Conservation (phyloP, 495 filamentous ascomycete species). For the Cercophora sp. region DNA sequence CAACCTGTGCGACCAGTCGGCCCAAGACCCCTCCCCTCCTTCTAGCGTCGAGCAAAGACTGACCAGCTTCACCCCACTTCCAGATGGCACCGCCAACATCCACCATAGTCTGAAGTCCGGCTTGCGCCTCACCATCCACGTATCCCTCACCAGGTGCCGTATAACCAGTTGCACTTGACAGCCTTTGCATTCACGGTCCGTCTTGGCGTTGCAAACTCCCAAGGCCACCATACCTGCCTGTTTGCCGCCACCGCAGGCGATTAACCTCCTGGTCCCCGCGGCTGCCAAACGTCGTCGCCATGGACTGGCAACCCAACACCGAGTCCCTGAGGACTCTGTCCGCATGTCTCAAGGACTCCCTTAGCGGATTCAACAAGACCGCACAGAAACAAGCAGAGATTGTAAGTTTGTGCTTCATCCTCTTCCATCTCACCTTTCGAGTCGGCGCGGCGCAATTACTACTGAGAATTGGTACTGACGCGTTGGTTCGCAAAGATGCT, state of each 20-base stretch:
- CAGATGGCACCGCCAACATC: slow-evolving; percentile 10
- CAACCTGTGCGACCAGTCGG: slow-evolving; percentile 13
- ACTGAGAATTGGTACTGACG: slow-evolving; percentile 29
- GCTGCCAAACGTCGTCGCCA: slow-evolving; percentile 33
- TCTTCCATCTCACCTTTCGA: slow-evolving; percentile 4
- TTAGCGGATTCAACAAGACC: slow-evolving; percentile 72
- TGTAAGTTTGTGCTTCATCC: slow-evolving; percentile 38
- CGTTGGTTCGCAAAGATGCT: slow-evolving; percentile 66
- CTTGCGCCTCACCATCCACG: not conserved
- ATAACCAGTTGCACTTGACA: no score
- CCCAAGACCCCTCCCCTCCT: not conserved
- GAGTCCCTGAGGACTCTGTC: slow-evolving; percentile 85
- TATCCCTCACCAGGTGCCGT: no score
- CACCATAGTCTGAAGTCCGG: slow-evolving; percentile 7
- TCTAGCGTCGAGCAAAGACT: not conserved
- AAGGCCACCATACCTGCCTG: no score
- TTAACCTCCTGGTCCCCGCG: slow-evolving; percentile 1
- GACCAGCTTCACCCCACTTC: slow-evolving; percentile 13
- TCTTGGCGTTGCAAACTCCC: no score
- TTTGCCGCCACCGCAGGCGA: not conserved
- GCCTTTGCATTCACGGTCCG: no score
- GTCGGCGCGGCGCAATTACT: no score
- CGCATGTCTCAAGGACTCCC: slow-evolving; percentile 83
- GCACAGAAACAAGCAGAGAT: slow-evolving; percentile 80
- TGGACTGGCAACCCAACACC: slow-evolving; percentile 91